These are phyloP conservation scores for Sordariomycetes sp. DNA, from an alignment of 2,329 filamentous ascomycete species.

Conservation along the genomic window DNA sequence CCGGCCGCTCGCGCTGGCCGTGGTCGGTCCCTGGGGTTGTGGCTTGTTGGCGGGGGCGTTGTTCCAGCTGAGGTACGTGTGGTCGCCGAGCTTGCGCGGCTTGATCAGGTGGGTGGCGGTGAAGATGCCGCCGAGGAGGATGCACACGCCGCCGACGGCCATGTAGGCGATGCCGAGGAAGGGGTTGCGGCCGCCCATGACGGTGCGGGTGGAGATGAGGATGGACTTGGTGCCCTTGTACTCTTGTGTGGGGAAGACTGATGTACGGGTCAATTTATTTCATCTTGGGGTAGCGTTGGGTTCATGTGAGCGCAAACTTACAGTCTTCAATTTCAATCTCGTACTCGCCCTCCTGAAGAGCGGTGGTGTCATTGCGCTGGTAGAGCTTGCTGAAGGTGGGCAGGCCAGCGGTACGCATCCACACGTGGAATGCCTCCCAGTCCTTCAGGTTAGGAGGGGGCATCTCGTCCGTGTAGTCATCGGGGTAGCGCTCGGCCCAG, in stretches of 20 bases:
- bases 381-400: slow-evolving; percentile 93
- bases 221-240: slow-evolving; percentile 88
- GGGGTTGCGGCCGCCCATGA: slow-evolving; percentile 90
- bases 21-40: slow-evolving; percentile 23
- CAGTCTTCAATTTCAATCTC: slow-evolving; percentile 67
- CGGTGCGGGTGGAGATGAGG: slow-evolving; percentile 78
- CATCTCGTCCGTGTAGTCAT: slow-evolving; percentile 56
- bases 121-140: slow-evolving; percentile 80
- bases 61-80: slow-evolving; percentile 97
- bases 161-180: slow-evolving; percentile 96
- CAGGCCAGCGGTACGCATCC: slow-evolving; percentile 95
- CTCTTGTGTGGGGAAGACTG: slow-evolving; percentile 70
- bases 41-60: slow-evolving; percentile 40
- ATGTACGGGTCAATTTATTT: slow-evolving; percentile 5
- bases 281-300: background rate
- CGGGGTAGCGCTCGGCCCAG: slow-evolving; percentile 64
- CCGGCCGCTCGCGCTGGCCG: slow-evolving; percentile 45
- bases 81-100: slow-evolving; percentile 93
- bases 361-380: slow-evolving; percentile 63
- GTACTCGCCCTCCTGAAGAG: slow-evolving; percentile 66
- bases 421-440: slow-evolving; percentile 87
- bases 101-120: slow-evolving; percentile 85
- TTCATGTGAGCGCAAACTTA: slow-evolving; percentile 40
- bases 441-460: slow-evolving; percentile 64
- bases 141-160: slow-evolving; percentile 86